Evolutionary conservation across 2,329 filamentous ascomycete species (phyloP), one percentile per base, ranked within the genome.

Genomic region (Cladosporium velox): DNA sequence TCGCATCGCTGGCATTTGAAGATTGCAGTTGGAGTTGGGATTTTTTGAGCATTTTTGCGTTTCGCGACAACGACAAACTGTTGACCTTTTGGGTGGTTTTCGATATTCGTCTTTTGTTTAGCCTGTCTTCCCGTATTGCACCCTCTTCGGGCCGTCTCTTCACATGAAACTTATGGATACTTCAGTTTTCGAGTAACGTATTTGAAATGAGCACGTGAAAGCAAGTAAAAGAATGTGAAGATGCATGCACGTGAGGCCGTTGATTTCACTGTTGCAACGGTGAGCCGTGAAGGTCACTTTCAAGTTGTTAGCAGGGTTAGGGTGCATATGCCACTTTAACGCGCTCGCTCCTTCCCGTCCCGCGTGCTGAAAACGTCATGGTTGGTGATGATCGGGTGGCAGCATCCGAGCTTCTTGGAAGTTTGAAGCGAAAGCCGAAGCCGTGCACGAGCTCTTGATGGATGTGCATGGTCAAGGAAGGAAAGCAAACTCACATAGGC

Each of bases 401-500:
- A 44, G 38, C 38, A 44, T 28, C 34, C 51, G 21, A 52, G 60
- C 21, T 34, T 64, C 51, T 64, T 64, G 61, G 61, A 64, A 57
- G 51, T 57, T 64, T 55, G 51, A 64, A 34, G 60, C 55, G 34
- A 58, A 58, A 54, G 49, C 49, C 51, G 38, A 64, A 30, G 51
- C 51, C 28, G 61, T 57, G 51, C 61, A 64, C 61, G 61, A 64
- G 61, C 61, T 55, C 26, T 24, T 24, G 21, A 58, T 38, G 12
- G n/a, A 21, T 41, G 26, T 38, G 12, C 10, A 21, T 41, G 26
- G 14, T 41, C n/a, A 15, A 51, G 34, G 30, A 32, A 55, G 47
- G n/a, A 52, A 57, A 64, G 35, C 49, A 64, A 64, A 63, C 60
- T 55, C 60, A 44, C 60, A 55, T 63, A 30, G 12, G 2, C 32